phyloP scores from a whole-genome alignment of 2,329 filamentous ascomycete genomes.

The Stenocarpella maydis region DNA sequence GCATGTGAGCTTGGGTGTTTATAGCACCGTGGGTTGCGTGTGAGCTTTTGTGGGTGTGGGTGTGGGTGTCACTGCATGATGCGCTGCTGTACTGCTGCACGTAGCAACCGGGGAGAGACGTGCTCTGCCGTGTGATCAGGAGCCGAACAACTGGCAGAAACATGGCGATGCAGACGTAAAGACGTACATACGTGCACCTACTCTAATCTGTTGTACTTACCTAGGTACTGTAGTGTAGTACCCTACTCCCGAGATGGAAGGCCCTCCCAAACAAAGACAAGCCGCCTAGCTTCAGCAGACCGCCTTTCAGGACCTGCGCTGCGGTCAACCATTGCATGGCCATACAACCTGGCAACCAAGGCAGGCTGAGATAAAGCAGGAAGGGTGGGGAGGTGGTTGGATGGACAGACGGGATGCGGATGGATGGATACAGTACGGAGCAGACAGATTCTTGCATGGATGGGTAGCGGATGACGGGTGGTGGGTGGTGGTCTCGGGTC shows the following conservation, averaged over 20 bases:
- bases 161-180: neutral
- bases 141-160: neutral
- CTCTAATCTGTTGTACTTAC: too few relatives aligned
- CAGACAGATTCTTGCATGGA: neutral
- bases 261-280: too few relatives aligned
- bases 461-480: conserved; percentile 5
- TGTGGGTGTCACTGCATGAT: neutral
- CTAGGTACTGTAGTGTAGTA: too few relatives aligned
- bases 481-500: conserved; percentile 23
- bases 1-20: neutral
- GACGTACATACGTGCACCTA: too few relatives aligned
- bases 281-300: conserved; percentile 20
- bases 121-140: conserved; percentile 16
- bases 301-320: conserved; percentile 8
- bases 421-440: too few relatives aligned
- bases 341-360: too few relatives aligned
- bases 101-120: neutral
- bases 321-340: neutral
- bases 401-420: neutral
- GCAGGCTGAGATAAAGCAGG: conserved; percentile 1
- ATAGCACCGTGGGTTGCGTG: neutral
- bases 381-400: neutral
- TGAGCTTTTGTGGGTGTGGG: neutral
- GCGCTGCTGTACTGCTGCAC: neutral
- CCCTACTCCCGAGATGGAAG: too few relatives aligned